Conservation (phyloP, 164 flowering plant species). For the Tetracentron sinense region DNA sequence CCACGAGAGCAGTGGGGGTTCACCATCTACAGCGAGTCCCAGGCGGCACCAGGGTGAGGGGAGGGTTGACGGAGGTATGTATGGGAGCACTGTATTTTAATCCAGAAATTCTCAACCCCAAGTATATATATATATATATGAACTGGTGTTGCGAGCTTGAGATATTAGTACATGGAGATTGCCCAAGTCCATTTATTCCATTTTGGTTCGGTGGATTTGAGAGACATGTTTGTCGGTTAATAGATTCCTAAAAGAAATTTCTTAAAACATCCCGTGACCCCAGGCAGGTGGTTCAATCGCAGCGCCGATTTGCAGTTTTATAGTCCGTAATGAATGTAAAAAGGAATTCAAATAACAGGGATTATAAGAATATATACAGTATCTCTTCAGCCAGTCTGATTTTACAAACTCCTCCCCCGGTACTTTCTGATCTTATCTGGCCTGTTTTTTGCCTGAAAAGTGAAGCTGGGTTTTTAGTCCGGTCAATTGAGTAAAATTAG, state of each 20-base stretch:
- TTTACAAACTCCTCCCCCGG: too few relatives aligned
- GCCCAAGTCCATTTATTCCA: not conserved
- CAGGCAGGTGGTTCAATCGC: not conserved
- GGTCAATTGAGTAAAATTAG: not conserved
- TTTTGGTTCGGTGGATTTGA: too few relatives aligned
- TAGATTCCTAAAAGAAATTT: not conserved
- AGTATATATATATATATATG: not conserved
- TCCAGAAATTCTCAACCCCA: not conserved
- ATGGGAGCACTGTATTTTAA: slow-evolving; percentile 14
- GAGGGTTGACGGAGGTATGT: slow-evolving; percentile 8
- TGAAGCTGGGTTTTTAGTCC: not conserved
- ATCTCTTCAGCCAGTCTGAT: not conserved
- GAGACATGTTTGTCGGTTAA: not conserved
- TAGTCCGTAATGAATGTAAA: not conserved
- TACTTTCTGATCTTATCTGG: not conserved
- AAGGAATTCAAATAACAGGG: not conserved
- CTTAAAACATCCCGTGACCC: not conserved
- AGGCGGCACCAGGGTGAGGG: slow-evolving; percentile 16
- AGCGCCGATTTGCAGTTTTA: not conserved
- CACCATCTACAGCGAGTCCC: slow-evolving; percentile 23
- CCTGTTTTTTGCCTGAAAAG: too few relatives aligned
- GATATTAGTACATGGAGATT: not conserved
- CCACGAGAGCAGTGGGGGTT: slow-evolving; percentile 23
- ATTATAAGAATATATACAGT: not conserved
- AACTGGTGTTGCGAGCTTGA: not conserved